Evolutionary conservation across 2,329 filamentous ascomycete genomes (phyloP).

Genomic region (Didymella arachidicola): DNA sequence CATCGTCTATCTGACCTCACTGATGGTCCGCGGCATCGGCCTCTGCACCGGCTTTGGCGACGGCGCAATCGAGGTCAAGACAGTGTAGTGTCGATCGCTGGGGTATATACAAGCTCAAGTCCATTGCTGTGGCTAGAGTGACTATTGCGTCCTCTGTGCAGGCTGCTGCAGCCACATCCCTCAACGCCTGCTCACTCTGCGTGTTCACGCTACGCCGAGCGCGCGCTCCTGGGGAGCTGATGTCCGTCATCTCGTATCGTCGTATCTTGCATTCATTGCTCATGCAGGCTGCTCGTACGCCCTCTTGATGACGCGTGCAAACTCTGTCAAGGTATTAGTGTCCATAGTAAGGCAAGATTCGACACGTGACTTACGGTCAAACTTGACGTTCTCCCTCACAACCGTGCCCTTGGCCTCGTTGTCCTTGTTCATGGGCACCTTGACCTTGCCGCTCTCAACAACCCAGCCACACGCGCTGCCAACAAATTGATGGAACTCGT

Average conservation of each 20-base stretch:
- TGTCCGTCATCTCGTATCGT: constrained; percentile 22
- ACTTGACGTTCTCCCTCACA: constrained; percentile 92
- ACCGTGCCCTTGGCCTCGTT: constrained; percentile 90
- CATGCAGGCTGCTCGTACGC: constrained; percentile 51
- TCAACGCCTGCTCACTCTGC: constrained; percentile 8
- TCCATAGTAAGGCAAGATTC: background rate
- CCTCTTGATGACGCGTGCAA: constrained; percentile 47
- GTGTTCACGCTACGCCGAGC: constrained; percentile 8
- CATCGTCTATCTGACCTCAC: constrained; percentile 9
- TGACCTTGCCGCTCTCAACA: constrained; percentile 71
- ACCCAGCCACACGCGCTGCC: constrained; percentile 76
- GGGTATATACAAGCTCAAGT: constrained; percentile 23
- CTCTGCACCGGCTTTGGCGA: constrained; percentile 3
- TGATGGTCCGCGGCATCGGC: background rate
- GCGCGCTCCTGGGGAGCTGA: constrained; percentile 9
- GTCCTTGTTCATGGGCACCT: constrained; percentile 90
- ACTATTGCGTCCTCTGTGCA: constrained; percentile 19
- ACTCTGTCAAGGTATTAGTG: constrained; percentile 40
- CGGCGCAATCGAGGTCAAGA: constrained; percentile 11
- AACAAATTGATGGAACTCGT: constrained; percentile 60
- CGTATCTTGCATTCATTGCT: constrained; percentile 23
- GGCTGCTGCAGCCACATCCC: constrained; percentile 15
- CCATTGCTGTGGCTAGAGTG: constrained; percentile 20
- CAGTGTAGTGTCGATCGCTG: constrained; percentile 14
- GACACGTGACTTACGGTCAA: constrained; percentile 66